A percentile compares a stretch with the other conserved stretches of the same genome.
These are phyloP conservation scores for Cryptosporidium sp. DNA, from an alignment of 169 alveolate species.

Conservation along the genomic window DNA sequence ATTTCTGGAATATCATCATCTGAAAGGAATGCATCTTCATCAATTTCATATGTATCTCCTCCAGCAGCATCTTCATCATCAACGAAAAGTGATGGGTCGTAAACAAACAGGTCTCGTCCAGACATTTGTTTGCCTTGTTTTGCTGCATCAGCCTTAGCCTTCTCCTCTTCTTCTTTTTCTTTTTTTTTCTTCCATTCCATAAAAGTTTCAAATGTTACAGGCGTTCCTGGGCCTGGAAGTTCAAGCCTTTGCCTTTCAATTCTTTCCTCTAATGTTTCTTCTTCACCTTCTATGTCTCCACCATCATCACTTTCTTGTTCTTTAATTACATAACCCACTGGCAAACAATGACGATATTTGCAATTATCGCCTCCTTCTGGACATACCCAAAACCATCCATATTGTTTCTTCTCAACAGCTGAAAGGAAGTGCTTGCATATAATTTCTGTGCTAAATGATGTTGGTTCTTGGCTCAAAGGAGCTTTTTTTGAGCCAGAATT, in stretches of 20 bases:
- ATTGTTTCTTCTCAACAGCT: slow-evolving; percentile 95
- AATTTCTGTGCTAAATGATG: slow-evolving; percentile 88
- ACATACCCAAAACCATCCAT: slow-evolving; percentile 99
- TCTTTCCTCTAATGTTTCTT: slow-evolving; percentile 91
- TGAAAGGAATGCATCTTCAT: slow-evolving; percentile 39
- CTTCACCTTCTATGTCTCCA: slow-evolving; percentile 83
- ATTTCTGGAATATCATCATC: slow-evolving; percentile 26
- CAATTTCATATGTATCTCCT: slow-evolving; percentile 52
- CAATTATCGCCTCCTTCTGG: slow-evolving; percentile 99
- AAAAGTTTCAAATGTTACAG: slow-evolving; percentile 93
- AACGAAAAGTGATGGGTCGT: slow-evolving; percentile 83
- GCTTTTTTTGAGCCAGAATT: slow-evolving; percentile 14
- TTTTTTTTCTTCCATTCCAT: slow-evolving; percentile 91
- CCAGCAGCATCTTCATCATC: slow-evolving; percentile 75
- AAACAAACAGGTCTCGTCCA: slow-evolving; percentile 87
- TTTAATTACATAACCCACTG: slow-evolving; percentile 92
- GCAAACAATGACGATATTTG: slow-evolving; percentile 96
- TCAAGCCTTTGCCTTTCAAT: slow-evolving; percentile 92
- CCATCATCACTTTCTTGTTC: slow-evolving; percentile 80
- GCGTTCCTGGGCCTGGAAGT: slow-evolving; percentile 87
- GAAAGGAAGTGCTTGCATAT: slow-evolving; percentile 95
- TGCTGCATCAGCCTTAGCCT: slow-evolving; percentile 81
- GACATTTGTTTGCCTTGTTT: slow-evolving; percentile 82
- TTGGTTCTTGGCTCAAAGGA: slow-evolving; percentile 74
- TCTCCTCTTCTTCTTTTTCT: slow-evolving; percentile 85